A percentile compares a stretch with the other conserved stretches of the same genome.
These are phyloP conservation scores for Diaporthe nobilis DNA, from an alignment of 2,329 filamentous ascomycete genomes.

Conservation along the genomic window DNA sequence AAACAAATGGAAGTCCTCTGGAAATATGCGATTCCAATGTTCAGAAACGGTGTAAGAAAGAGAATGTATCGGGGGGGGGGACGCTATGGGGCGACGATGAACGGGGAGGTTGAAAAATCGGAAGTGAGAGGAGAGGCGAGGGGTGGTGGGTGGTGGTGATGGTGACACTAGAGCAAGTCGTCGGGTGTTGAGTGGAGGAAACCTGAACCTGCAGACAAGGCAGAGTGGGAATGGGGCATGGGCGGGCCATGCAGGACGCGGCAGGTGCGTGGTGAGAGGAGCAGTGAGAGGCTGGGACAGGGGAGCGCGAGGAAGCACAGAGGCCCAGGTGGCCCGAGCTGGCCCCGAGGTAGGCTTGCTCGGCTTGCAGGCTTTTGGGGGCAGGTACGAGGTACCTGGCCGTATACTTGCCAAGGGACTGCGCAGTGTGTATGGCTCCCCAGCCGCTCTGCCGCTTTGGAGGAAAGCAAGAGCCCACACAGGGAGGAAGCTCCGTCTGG, in stretches of 20 bases:
- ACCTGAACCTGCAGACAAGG: slow-evolving; percentile 21
- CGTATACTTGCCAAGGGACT: background rate
- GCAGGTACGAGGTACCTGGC: background rate
- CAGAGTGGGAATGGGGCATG: slow-evolving; percentile 19
- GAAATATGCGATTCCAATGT: slow-evolving; percentile 3
- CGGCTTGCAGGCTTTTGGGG: slow-evolving; percentile 18
- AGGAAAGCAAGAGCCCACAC: slow-evolving; percentile 1
- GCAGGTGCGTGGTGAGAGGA: slow-evolving; percentile 21
- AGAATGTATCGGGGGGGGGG: background rate
- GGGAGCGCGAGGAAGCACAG: slow-evolving; percentile 29
- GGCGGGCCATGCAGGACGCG: slow-evolving; percentile 10
- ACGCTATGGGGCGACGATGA: slow-evolving; percentile 7
- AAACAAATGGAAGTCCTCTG: slow-evolving; percentile 24
- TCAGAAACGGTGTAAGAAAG: slow-evolving; percentile 8
- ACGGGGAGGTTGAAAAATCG: slow-evolving; percentile 21
- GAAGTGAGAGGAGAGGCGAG: slow-evolving; percentile 23
- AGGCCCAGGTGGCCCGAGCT: slow-evolving; percentile 30
- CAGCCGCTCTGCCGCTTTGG: slow-evolving; percentile 10
- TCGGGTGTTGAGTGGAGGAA: slow-evolving; percentile 26
- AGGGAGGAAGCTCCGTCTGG: slow-evolving; percentile 23
- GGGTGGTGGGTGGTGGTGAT: slow-evolving; percentile 19
- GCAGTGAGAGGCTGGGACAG: slow-evolving; percentile 30
- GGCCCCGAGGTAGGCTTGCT: slow-evolving; percentile 3
- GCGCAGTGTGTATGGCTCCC: background rate
- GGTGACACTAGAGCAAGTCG: slow-evolving; percentile 25